Evolutionary conservation across 163 green algal species (phyloP), one percentile per base, ranked within the genome.

Genomic region (Trebouxiophyceae sp.): DNA sequence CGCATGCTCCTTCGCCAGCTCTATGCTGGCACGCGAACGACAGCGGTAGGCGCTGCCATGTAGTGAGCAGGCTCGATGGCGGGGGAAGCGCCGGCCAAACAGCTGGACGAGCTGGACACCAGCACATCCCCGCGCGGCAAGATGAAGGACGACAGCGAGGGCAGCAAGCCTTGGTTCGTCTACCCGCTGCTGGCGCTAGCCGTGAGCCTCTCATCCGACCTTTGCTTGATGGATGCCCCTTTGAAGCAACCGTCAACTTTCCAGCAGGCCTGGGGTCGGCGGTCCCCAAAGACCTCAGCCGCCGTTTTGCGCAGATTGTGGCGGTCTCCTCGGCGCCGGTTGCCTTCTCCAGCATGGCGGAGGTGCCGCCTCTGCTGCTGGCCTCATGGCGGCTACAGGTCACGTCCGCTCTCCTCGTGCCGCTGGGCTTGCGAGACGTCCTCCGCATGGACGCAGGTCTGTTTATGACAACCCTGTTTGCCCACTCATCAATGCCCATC

Each of bases 371-470:
- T 2, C 33, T 95, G 4, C 85, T 75, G 0, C 65, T 93, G 47
- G 84, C 86, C 4, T 68, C 76, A 1, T 95, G 87, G 87, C 75
- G 87, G 19, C 74, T 95, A 45, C 77, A 88, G 65, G 64, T 86
- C 12, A 90, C 84, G 0, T 67, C 70, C 1, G 20, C 83, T 23
- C 30, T 93, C 8, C 63, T 90, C 26, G 31, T 80, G 1, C 55
- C 77, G 1, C 73, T 67, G 4, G 78, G 63, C 1, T 65, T 69
- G 5, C 54, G 63, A 44, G 74, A 86, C 56, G 86, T 76, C 60
- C 33, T 45, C 8, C 65, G 65, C 23, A 47, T 73, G 5, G 12
- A 54, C 5, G 45, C 59, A 70, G 68, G 65, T 66, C 39, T 31
- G n/a, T n/a, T n/a, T n/a, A n/a, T n/a, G n/a, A n/a, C n/a, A n/a